Evolutionary conservation across 768 basidiomycete genomes (phyloP).

Genomic region (Amanita muscaria): DNA sequence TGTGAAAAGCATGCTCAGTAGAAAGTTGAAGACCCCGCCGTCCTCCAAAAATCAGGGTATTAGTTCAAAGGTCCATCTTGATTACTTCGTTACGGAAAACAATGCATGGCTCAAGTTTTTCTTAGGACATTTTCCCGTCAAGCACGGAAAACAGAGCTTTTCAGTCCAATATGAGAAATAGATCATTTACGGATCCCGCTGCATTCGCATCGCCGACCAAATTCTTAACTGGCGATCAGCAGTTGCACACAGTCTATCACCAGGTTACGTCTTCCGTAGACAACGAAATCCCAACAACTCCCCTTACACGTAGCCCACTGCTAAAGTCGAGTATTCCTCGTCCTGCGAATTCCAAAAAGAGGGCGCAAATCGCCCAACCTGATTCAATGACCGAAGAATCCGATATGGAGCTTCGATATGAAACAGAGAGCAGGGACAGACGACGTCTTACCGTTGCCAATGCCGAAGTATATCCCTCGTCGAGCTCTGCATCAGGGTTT

Average conservation of each 20-base stretch:
- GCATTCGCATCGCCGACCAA: slow-evolving; percentile 1
- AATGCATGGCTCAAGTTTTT: neutral
- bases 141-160: slow-evolving; percentile 1
- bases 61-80: slow-evolving; percentile 11
- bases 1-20: slow-evolving; percentile 23
- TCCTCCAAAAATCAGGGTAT: slow-evolving; percentile 12
- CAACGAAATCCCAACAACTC: neutral
- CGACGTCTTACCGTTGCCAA: slow-evolving; percentile 39
- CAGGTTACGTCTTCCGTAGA: neutral
- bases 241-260: slow-evolving; percentile 3
- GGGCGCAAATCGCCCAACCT: slow-evolving; percentile 16
- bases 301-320: slow-evolving; percentile 9
- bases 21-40: slow-evolving; percentile 18
- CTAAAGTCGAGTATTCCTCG: slow-evolving; percentile 29
- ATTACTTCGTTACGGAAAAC: neutral
- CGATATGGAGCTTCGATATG: slow-evolving; percentile 34
- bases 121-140: slow-evolving; percentile 5
- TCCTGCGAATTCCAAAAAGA: slow-evolving; percentile 16
- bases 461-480: slow-evolving; percentile 29
- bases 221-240: neutral
- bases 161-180: slow-evolving; percentile 8
- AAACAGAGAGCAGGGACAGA: slow-evolving; percentile 26
- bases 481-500: slow-evolving; percentile 32
- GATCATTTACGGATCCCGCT: slow-evolving; percentile 31
- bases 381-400: slow-evolving; percentile 29